A percentile compares a stretch with the other conserved stretches of the same genome.
phyloP scores from a whole-genome alignment of 257 asterid genomes.

The Salvia miltiorrhiza region DNA sequence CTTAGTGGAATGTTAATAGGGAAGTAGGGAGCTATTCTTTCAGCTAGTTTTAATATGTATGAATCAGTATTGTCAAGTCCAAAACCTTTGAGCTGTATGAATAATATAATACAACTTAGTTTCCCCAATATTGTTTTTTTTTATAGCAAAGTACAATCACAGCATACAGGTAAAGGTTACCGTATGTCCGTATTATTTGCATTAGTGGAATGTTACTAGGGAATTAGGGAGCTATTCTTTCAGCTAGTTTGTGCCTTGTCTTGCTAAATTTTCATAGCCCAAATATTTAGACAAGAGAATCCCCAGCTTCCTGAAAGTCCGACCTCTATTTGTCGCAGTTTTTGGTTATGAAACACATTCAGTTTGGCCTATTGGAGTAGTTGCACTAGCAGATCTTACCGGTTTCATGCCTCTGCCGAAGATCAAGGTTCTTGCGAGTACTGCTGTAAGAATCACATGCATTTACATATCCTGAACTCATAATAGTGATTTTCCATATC shows the following conservation, averaged over 20 bases:
- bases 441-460: constrained; percentile 60
- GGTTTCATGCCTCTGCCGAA: constrained; percentile 84
- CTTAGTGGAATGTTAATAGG: background rate
- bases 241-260: constrained; percentile 2
- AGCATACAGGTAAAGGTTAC: background rate
- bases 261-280: constrained; percentile 15
- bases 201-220: background rate
- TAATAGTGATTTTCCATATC: constrained; percentile 9
- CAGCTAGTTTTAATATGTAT: constrained; percentile 10
- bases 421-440: constrained; percentile 88
- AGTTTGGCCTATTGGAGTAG: constrained; percentile 91
- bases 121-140: background rate
- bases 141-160: background rate
- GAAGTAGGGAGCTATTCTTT: background rate
- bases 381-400: constrained; percentile 72
- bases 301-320: background rate
- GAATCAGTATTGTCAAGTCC: background rate
- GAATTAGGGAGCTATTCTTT: background rate
- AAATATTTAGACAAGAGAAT: background rate
- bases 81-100: constrained; percentile 5
- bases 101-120: background rate
- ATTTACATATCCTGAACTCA: background rate
- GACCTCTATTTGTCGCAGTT: constrained; percentile 45
- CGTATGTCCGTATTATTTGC: background rate
- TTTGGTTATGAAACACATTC: constrained; percentile 98